These are phyloP conservation scores for Fusarium albosuccineum DNA, from an alignment of 2,329 filamentous ascomycete genomes.

Conservation along the genomic window DNA sequence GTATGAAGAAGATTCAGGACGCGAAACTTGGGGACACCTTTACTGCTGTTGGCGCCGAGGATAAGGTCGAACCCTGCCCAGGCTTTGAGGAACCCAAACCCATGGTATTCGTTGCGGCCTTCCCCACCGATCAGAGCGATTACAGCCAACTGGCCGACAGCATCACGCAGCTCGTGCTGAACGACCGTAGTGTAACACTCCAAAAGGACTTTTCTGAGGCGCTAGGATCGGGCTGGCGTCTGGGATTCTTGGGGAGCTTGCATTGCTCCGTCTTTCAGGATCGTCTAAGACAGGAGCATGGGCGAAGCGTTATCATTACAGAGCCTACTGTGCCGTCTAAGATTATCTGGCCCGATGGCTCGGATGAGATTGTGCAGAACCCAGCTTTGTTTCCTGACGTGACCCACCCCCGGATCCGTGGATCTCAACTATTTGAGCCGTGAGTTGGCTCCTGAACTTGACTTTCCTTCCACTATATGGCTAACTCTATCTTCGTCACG, in stretches of 20 bases:
- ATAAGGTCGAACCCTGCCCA: conserved; percentile 81
- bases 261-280: conserved; percentile 99
- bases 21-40: conserved; percentile 97
- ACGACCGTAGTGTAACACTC: conserved; percentile 93
- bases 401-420: conserved; percentile 62
- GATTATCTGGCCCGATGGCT: conserved; percentile 82
- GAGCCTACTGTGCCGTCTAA: conserved; percentile 95
- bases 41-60: conserved; percentile 83
- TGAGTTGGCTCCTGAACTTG: conserved; percentile 48
- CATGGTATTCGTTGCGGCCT: conserved; percentile 99
- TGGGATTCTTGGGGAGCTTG: conserved; percentile 95
- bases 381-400: conserved; percentile 87
- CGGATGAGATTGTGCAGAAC: conserved; percentile 83
- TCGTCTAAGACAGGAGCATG: conserved; percentile 92
- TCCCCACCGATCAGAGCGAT: conserved; percentile 91
- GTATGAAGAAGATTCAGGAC: conserved; percentile 97
- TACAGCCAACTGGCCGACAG: conserved; percentile 91
- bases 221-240: conserved; percentile 90
- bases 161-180: conserved; percentile 92
- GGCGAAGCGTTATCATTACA: conserved; percentile 94
- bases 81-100: conserved; percentile 98
- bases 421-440: conserved; percentile 64
- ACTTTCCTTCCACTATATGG: too few species aligned
- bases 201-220: conserved; percentile 96
- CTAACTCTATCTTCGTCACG: neutral